Percentiles rank a stretch among this genome's conserved stretches.
Conservation (phyloP, 306 rosid species). For the Herpetospermum pedunculosum region DNA sequence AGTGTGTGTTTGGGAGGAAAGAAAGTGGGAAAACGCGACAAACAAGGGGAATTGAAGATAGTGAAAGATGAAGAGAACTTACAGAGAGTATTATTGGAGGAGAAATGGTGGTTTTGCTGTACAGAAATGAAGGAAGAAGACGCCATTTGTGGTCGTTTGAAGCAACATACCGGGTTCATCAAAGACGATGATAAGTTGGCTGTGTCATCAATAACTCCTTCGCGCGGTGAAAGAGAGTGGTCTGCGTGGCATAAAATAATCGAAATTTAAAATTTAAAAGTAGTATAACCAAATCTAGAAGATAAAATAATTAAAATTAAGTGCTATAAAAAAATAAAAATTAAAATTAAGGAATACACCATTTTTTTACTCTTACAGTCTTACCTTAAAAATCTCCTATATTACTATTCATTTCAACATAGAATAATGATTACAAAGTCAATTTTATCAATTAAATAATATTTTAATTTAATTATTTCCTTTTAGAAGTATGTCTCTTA, state of each 20-base stretch:
- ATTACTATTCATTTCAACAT: too few species aligned
- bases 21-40: slow-evolving; percentile 17
- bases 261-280: background rate
- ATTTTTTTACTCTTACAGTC: too few species aligned
- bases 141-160: slow-evolving; percentile 51
- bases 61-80: slow-evolving; percentile 25
- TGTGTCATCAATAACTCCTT: background rate
- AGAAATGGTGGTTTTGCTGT: slow-evolving; percentile 24
- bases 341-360: too few species aligned
- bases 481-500: too few species aligned
- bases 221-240: background rate
- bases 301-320: too few species aligned
- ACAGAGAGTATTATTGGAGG: slow-evolving; percentile 19
- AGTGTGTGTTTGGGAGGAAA: slow-evolving; percentile 22
- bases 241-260: background rate
- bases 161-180: background rate
- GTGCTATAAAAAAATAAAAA: too few species aligned
- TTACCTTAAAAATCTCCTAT: too few species aligned
- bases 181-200: background rate
- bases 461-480: too few species aligned
- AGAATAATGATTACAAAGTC: too few species aligned
- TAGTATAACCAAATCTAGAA: too few species aligned
- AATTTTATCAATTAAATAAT: too few species aligned
- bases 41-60: slow-evolving; percentile 7
- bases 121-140: slow-evolving; percentile 31